Percentiles rank a stretch among this genome's conserved stretches.
Conservation (phyloP, 495 filamentous ascomycete genomes). For the Alectoria sarmentosa region DNA sequence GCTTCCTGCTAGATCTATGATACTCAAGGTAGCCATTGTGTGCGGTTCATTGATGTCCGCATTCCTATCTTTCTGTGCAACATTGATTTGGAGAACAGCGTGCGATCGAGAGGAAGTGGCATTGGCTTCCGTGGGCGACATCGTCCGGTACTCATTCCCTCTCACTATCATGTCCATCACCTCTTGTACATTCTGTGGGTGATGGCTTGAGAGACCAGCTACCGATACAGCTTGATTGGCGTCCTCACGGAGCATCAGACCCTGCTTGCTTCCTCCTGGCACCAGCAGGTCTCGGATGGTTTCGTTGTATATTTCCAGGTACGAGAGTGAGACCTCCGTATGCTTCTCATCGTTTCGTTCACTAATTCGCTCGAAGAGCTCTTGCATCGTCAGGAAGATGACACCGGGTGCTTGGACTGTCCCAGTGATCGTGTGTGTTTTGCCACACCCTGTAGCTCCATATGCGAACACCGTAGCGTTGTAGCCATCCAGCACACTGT, state of each 20-base stretch:
- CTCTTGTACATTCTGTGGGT: conserved; percentile 78
- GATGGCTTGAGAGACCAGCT: conserved; percentile 83
- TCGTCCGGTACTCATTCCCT: conserved; percentile 90
- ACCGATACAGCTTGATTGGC: conserved; percentile 90
- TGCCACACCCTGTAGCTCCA: conserved; percentile 95
- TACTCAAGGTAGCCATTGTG: conserved; percentile 95
- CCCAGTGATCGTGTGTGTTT: conserved; percentile 97
- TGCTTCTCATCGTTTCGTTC: conserved; percentile 78
- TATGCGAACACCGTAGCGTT: conserved; percentile 99
- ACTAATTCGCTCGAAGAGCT: conserved; percentile 91
- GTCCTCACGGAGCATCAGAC: conserved; percentile 92
- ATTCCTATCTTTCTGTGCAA: conserved; percentile 89
- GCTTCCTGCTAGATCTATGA: conserved; percentile 95
- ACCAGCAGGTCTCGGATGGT: conserved; percentile 94
- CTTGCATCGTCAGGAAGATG: conserved; percentile 98
- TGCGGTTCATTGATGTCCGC: conserved; percentile 90
- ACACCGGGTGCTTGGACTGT: conserved; percentile 92
- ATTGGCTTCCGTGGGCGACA: conserved; percentile 96
- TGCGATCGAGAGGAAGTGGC: conserved; percentile 97
- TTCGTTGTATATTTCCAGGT: conserved; percentile 99
- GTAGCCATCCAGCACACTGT: conserved; percentile 94
- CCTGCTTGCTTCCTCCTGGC: conserved; percentile 75
- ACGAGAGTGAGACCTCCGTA: conserved; percentile 87
- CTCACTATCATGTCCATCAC: conserved; percentile 99
- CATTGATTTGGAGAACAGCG: conserved; percentile 96